Evolutionary conservation across 371 early-diverging fungal genomes (phyloP).

Genomic region (Mucor irregularis): DNA sequence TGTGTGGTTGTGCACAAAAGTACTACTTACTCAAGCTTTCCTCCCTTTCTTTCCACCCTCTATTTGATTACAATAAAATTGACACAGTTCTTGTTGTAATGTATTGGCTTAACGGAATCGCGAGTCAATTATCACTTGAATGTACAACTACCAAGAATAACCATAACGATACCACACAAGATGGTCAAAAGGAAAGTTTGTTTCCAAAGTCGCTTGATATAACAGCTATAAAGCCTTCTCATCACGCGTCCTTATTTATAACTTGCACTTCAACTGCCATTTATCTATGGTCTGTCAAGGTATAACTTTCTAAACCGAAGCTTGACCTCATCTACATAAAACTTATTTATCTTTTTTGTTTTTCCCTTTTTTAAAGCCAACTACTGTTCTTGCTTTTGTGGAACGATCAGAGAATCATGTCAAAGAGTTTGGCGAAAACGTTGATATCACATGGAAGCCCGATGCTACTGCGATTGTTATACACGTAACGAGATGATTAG

Average conservation of each 20-base stretch:
- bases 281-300: constrained; percentile 55
- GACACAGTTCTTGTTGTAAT: no score
- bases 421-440: constrained; percentile 49
- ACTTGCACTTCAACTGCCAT: constrained; percentile 39
- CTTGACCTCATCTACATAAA: not conserved
- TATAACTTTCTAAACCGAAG: constrained; percentile 11
- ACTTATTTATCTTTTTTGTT: not conserved
- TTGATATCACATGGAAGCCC: constrained; percentile 46
- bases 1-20: not conserved
- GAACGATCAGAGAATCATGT: constrained; percentile 50
- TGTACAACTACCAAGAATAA: constrained; percentile 12
- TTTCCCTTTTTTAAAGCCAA: no score
- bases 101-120: constrained; percentile 58
- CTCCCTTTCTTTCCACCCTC: not conserved
- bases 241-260: constrained; percentile 50
- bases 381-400: constrained; percentile 43
- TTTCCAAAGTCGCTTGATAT: constrained; percentile 26
- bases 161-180: not conserved
- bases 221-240: constrained; percentile 32
- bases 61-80: no score
- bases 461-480: constrained; percentile 43
- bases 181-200: not conserved
- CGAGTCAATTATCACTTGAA: constrained; percentile 38
- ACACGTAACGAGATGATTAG: constrained; percentile 25
- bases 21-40: not conserved